Conservation (phyloP, 2,329 filamentous ascomycete genomes). For the Fusarium staphyleae region DNA sequence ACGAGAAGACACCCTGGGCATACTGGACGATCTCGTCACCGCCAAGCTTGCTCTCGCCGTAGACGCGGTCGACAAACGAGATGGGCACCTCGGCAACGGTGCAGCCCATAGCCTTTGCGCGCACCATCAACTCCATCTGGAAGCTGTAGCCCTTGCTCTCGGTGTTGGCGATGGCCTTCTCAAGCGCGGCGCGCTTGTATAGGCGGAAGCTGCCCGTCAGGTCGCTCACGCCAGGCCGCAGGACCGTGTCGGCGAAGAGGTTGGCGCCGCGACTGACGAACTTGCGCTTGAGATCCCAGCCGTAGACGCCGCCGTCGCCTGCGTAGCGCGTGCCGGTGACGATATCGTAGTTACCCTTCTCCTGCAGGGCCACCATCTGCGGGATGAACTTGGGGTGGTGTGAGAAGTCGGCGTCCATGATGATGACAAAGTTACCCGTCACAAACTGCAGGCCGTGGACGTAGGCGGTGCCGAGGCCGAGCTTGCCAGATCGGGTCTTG, state of each 20-base stretch:
- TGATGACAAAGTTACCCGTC: constrained; percentile 95
- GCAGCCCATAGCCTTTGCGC: constrained; percentile 94
- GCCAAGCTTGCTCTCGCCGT: constrained; percentile 93
- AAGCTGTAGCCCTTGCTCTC: constrained; percentile 98
- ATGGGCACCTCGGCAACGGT: constrained; percentile 96
- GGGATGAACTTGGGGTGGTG: constrained; percentile 99
- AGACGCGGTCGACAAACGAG: constrained; percentile 92
- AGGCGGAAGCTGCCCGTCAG: constrained; percentile 92
- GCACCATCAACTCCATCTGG: constrained; percentile 99
- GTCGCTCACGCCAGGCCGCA: constrained; percentile 93
- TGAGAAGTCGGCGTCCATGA: constrained; percentile 99
- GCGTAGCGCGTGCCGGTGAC: constrained; percentile 96
- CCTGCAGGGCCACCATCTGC: constrained; percentile 86
- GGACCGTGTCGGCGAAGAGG: constrained; percentile 91
- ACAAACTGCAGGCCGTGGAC: constrained; percentile 91
- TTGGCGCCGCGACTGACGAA: constrained; percentile 88
- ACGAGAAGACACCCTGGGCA: constrained; percentile 79
- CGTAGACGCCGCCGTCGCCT: constrained; percentile 86
- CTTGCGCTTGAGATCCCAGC: constrained; percentile 94
- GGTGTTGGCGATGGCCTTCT: constrained; percentile 88
- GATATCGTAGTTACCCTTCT: constrained; percentile 84
- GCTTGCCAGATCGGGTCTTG: constrained; percentile 89
- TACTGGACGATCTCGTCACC: constrained; percentile 97
- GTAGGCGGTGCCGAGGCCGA: constrained; percentile 96
- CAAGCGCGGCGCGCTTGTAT: constrained; percentile 89